Evolutionary conservation across 176 grass and related monocot genomes (phyloP).

Genomic region (Microstegium vimineum): DNA sequence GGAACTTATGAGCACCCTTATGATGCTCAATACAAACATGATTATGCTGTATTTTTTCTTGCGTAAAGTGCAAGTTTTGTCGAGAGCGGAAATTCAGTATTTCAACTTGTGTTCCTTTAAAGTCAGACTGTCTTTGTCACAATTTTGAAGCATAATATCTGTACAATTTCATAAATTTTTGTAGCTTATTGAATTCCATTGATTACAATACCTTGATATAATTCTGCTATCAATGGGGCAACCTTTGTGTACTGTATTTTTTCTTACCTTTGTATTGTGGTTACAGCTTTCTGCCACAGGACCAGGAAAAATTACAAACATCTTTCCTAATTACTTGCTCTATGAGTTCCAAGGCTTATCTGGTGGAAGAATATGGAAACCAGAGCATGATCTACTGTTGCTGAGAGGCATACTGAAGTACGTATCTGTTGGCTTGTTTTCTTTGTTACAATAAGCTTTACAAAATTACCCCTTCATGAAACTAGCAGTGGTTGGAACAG

Average conservation of each 20-base stretch:
- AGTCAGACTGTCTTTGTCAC: constrained; percentile 15
- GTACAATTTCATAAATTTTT: constrained; percentile 7
- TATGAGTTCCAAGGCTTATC: constrained; percentile 58
- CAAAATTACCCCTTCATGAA: constrained; percentile 18
- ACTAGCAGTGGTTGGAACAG: constrained; percentile 5
- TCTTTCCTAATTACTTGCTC: constrained; percentile 63
- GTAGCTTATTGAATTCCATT: neutral
- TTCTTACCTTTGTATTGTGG: constrained; percentile 13
- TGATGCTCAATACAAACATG: neutral
- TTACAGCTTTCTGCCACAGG: constrained; percentile 43
- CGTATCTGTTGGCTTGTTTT: constrained; percentile 17
- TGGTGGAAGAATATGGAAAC: constrained; percentile 68
- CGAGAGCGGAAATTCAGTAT: neutral
- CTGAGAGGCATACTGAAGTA: constrained; percentile 78
- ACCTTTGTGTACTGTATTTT: neutral
- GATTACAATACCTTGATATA: neutral
- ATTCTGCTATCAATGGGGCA: constrained; percentile 22
- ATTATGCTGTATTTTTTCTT: neutral
- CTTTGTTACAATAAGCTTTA: constrained; percentile 4
- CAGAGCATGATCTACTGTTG: constrained; percentile 67
- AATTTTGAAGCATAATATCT: constrained; percentile 15
- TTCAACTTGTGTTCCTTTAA: neutral
- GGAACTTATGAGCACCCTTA: neutral
- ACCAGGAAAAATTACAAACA: constrained; percentile 38
- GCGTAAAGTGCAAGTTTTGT: neutral